These are phyloP conservation scores for Aspergillus novofumigatus DNA, from an alignment of 2,329 filamentous ascomycete genomes.

Conservation along the genomic window DNA sequence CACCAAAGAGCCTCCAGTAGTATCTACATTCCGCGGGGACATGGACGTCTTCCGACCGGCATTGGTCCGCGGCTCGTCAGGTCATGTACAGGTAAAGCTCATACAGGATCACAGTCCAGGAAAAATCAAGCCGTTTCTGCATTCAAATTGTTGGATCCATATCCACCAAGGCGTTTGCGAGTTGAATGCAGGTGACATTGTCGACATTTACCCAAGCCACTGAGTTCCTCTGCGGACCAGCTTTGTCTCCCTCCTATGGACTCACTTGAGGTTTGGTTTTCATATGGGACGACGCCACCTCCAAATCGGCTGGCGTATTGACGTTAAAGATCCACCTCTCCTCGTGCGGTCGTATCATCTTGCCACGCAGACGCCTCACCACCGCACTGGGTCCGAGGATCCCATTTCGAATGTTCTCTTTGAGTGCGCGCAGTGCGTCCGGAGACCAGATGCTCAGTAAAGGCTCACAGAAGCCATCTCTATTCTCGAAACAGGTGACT, in stretches of 20 bases:
- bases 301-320: conserved; percentile 40
- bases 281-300: conserved; percentile 23
- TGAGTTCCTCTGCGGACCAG: too few relatives aligned
- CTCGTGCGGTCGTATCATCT: conserved; percentile 6
- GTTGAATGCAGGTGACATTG: conserved; percentile 10
- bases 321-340: conserved; percentile 19
- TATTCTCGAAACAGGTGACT: conserved; percentile 34
- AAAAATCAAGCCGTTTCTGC: conserved; percentile 20
- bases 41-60: conserved; percentile 10
- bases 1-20: background rate
- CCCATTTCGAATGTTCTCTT: conserved; percentile 13
- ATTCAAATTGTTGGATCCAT: conserved; percentile 23
- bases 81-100: background rate
- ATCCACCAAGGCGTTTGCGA: conserved; percentile 11
- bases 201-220: conserved; percentile 8
- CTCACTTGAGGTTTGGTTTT: conserved; percentile 2
- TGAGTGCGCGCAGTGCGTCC: conserved; percentile 22
- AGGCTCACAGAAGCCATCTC: conserved; percentile 29
- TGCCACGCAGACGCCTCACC: conserved; percentile 14
- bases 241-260: conserved; percentile 16
- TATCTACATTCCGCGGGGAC: conserved; percentile 2
- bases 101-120: conserved; percentile 16
- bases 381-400: conserved; percentile 14
- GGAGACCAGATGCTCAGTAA: conserved; percentile 36
- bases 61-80: background rate